A percentile compares a stretch with the other conserved stretches of the same genome.
Evolutionary conservation across 31 red algal species (phyloP).

Genomic region (Asparagopsis taxiformis): DNA sequence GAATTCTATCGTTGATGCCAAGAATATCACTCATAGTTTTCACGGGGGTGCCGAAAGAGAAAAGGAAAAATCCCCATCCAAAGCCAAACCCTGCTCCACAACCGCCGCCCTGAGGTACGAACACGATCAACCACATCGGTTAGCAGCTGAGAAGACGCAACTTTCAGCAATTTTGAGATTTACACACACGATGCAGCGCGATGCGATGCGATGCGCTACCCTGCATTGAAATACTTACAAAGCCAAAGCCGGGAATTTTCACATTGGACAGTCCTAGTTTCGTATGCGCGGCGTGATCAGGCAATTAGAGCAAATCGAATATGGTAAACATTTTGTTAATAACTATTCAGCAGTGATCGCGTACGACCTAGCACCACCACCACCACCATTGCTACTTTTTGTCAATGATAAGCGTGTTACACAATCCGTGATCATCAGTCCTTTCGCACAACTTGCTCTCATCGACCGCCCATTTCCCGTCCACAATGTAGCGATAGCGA

Average conservation of each 20-base stretch:
- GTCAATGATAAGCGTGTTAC: constrained; percentile 22
- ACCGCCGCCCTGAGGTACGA: constrained; percentile 23
- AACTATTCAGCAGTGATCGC: not conserved
- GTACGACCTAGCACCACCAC: not conserved
- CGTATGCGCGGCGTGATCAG: not conserved
- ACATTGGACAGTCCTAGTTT: not conserved
- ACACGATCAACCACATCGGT: not conserved
- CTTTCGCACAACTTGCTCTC: constrained; percentile 5
- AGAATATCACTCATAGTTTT: constrained; percentile 18
- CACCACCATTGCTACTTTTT: not conserved
- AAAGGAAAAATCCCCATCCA: constrained; percentile 47
- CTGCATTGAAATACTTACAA: constrained; percentile 27
- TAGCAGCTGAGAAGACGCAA: not conserved
- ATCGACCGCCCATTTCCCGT: constrained; percentile 24
- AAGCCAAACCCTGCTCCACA: constrained; percentile 47
- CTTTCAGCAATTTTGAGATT: constrained; percentile 11
- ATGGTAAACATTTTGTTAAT: constrained; percentile 1
- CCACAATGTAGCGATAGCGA: constrained; percentile 23
- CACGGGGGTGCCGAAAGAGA: constrained; percentile 34
- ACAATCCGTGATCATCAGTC: not conserved
- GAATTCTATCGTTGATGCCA: constrained; percentile 9
- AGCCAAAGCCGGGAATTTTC: constrained; percentile 36
- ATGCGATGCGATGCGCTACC: not conserved
- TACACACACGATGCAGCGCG: not conserved
- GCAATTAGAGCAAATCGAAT: not conserved